These are phyloP conservation scores for Leccinum pellstonianum DNA, from an alignment of 768 basidiomycete species.

Conservation along the genomic window DNA sequence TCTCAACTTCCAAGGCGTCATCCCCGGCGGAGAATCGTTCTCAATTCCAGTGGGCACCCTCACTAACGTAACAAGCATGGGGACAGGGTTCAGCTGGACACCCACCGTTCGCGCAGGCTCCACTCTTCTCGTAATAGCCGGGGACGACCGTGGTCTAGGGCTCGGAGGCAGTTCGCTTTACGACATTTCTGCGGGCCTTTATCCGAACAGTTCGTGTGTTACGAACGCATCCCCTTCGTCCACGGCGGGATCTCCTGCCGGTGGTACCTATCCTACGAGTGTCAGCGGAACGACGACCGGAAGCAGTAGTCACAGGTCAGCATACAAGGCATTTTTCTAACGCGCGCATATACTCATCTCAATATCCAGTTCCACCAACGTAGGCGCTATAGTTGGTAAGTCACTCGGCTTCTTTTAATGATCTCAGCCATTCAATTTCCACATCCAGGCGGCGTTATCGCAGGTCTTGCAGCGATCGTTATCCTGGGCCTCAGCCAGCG, in stretches of 20 bases:
- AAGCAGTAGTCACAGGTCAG: slow-evolving; percentile 27
- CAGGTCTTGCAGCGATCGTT: slow-evolving; percentile 53
- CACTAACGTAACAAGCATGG: slow-evolving; percentile 42
- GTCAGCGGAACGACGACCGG: slow-evolving; percentile 33
- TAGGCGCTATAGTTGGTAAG: slow-evolving; percentile 53
- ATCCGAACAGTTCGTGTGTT: slow-evolving; percentile 55
- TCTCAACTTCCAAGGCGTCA: slow-evolving; percentile 66
- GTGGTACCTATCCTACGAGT: slow-evolving; percentile 66
- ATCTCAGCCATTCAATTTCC: slow-evolving; percentile 9
- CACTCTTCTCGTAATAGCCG: slow-evolving; percentile 62
- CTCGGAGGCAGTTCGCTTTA: slow-evolving; percentile 62
- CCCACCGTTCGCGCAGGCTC: slow-evolving; percentile 64
- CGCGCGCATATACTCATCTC: neutral
- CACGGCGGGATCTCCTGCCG: slow-evolving; percentile 73
- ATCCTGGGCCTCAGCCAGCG: slow-evolving; percentile 24
- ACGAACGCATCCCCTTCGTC: slow-evolving; percentile 66
- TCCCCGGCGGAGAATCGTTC: slow-evolving; percentile 80
- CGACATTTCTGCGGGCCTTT: slow-evolving; percentile 52
- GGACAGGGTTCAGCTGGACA: slow-evolving; percentile 70
- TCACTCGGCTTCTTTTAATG: neutral
- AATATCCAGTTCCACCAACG: slow-evolving; percentile 35
- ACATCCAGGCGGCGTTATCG: slow-evolving; percentile 49
- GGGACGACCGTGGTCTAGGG: slow-evolving; percentile 66
- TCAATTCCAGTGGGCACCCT: slow-evolving; percentile 51
- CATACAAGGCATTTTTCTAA: neutral